These are phyloP conservation scores for Pulveroboletus sp. DNA, from an alignment of 768 basidiomycete species.

Conservation along the genomic window DNA sequence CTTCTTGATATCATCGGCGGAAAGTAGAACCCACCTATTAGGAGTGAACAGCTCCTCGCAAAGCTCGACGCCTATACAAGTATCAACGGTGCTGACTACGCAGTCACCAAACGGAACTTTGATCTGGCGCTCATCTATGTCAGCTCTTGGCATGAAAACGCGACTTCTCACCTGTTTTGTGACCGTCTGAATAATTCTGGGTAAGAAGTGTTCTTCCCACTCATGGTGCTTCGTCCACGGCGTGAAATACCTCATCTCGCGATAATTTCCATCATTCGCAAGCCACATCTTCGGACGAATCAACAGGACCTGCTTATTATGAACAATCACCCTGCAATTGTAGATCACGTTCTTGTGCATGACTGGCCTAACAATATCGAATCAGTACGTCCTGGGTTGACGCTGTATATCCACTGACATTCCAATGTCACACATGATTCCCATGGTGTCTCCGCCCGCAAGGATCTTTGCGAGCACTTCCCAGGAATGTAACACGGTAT, in stretches of 20 bases:
- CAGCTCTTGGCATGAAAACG: neutral
- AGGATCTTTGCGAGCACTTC: slow-evolving; percentile 93
- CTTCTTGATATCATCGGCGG: no score
- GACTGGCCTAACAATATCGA: slow-evolving; percentile 65
- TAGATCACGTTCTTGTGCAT: slow-evolving; percentile 98
- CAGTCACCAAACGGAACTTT: slow-evolving; percentile 97
- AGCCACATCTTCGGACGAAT: slow-evolving; percentile 99
- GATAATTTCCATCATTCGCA: slow-evolving; percentile 97
- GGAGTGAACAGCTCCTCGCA: slow-evolving; percentile 99
- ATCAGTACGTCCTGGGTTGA: neutral
- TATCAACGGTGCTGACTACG: slow-evolving; percentile 88
- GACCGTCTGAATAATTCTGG: slow-evolving; percentile 80
- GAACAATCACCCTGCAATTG: slow-evolving; percentile 90
- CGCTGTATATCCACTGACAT: slow-evolving; percentile 55
- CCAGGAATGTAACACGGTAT: slow-evolving; percentile 96
- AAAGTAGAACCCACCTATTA: slow-evolving; percentile 55
- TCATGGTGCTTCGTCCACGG: slow-evolving; percentile 90
- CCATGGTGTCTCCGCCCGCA: slow-evolving; percentile 67
- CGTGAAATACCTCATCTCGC: slow-evolving; percentile 85
- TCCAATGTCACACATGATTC: slow-evolving; percentile 94
- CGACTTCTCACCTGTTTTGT: slow-evolving; percentile 70
- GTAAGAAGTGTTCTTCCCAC: slow-evolving; percentile 89
- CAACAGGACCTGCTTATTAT: slow-evolving; percentile 81
- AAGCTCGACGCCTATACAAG: slow-evolving; percentile 93
- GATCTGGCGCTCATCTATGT: slow-evolving; percentile 39